phyloP scores from a whole-genome alignment of 108 stramenopile genomes.

The Nannochloropsis salina region DNA sequence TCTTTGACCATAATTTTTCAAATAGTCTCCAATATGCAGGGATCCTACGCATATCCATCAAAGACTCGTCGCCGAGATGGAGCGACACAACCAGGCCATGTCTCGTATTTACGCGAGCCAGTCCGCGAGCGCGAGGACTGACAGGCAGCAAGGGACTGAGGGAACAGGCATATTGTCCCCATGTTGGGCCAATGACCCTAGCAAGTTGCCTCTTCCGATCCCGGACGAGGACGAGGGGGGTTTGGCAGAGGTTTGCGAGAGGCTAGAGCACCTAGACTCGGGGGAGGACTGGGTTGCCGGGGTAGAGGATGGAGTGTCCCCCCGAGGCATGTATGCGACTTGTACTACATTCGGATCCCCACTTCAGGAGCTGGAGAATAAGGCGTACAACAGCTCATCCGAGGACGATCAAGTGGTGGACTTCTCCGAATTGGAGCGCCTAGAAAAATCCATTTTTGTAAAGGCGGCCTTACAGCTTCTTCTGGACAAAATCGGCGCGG shows the following conservation, averaged over 20 bases:
- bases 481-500: not conserved
- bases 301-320: not conserved
- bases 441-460: constrained; percentile 2
- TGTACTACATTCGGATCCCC: not conserved
- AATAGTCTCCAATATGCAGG: no score
- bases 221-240: not conserved
- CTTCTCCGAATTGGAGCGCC: not conserved
- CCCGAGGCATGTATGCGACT: not conserved
- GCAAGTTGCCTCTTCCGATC: not conserved
- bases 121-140: not conserved
- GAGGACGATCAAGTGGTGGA: not conserved
- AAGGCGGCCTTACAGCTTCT: constrained; percentile 19
- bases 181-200: not conserved
- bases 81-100: not conserved
- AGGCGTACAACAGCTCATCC: not conserved
- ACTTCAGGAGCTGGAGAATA: not conserved
- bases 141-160: not conserved
- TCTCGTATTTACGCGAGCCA: not conserved
- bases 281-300: not conserved
- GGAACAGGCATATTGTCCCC: not conserved
- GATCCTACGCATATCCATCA: not conserved
- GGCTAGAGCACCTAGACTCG: not conserved
- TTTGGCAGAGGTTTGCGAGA: no score
- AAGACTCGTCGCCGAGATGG: constrained; percentile 16
- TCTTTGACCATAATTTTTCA: no score